Evolutionary conservation across 2,329 filamentous ascomycete species (phyloP), one percentile per base, ranked within the genome.

Genomic region (Cercospora zeina): DNA sequence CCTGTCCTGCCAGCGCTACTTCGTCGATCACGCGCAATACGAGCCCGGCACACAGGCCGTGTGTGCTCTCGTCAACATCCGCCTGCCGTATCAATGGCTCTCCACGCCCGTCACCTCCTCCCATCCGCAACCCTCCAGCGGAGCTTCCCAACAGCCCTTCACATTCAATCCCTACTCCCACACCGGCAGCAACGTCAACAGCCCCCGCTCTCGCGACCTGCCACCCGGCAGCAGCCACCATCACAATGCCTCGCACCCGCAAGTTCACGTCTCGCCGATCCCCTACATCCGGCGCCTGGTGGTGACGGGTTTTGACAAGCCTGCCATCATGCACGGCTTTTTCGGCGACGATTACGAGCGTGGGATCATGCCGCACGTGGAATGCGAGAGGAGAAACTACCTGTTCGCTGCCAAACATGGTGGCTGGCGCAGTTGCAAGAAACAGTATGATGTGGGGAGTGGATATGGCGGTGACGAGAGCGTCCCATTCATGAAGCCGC

Each of bases 401-500:
- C 83, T 99, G 34, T 97, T 97, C 74, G 91, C 93, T 0, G 91
- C 93, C 11, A 99, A 97, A 79, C 95, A 91, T 72, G 89, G 90
- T 27, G 91, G 86, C 55, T 97, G 95, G 93, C 83, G 91, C 19
- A 87, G 85, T 57, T 92, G 96, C 71, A 97, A 97, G 78, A 84
- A 87, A 61, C 87, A 91, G 69, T 99, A 97, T 77, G 95, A 97
- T 75, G 58, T 62, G 11, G 70, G 69, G 1, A 84, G 83, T 3
- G 87, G 88, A 24, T 67, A 65, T 21, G 85, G 84, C 1, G 87
- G 87, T 3, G 85, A 91, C 59, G 92, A 97, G 79, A 89, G 85
- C 1, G 85, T 96, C 1, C 95, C 95, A 0, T 97, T 96, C 74
- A 79, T 97, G 69, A 87, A 87, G 67, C 92, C 93, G 4, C 79